Percentiles rank a stretch among this genome's conserved stretches.
Conservation (phyloP, 106 monocot species). For the Platanthera guangdongensis region DNA sequence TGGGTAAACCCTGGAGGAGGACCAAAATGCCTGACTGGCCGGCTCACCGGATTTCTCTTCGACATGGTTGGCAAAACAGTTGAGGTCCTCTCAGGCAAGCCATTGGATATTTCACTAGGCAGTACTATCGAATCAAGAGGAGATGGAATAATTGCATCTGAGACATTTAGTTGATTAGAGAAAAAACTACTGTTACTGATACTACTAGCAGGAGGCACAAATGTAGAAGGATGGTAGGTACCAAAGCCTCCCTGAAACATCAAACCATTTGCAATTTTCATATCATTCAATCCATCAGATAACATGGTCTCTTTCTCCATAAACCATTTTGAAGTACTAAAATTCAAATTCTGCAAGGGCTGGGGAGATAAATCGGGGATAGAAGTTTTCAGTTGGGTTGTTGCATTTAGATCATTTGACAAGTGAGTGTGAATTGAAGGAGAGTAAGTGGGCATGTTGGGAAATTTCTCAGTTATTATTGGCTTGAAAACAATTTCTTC, state of each 20-base stretch:
- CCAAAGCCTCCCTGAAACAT: slow-evolving; percentile 20
- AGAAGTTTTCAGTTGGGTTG: slow-evolving; percentile 4
- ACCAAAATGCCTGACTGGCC: slow-evolving; percentile 66
- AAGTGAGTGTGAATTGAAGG: slow-evolving; percentile 18
- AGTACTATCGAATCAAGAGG: slow-evolving; percentile 32
- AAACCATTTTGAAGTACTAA: slow-evolving; percentile 42
- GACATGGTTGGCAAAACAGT: slow-evolving; percentile 16
- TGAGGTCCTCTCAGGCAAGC: slow-evolving; percentile 18
- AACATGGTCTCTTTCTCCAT: slow-evolving; percentile 31
- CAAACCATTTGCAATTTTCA: slow-evolving; percentile 44
- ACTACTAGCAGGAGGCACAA: slow-evolving; percentile 11
- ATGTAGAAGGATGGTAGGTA: slow-evolving; percentile 11
- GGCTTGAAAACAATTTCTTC: slow-evolving; percentile 97
- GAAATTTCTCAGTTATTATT: slow-evolving; percentile 32
- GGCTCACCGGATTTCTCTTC: slow-evolving; percentile 68
- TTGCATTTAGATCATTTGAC: slow-evolving; percentile 16
- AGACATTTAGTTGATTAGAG: slow-evolving; percentile 13
- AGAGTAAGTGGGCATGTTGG: slow-evolving; percentile 9
- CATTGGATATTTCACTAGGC: slow-evolving; percentile 22
- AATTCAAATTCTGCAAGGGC: slow-evolving; percentile 20
- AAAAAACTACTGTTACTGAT: neutral
- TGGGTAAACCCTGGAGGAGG: slow-evolving; percentile 88
- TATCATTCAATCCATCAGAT: slow-evolving; percentile 28
- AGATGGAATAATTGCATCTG: slow-evolving; percentile 34
- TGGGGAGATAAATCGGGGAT: slow-evolving; percentile 9